phyloP scores from a whole-genome alignment of 2,329 filamentous ascomycete species.

The Diaporthe citrichinensis region DNA sequence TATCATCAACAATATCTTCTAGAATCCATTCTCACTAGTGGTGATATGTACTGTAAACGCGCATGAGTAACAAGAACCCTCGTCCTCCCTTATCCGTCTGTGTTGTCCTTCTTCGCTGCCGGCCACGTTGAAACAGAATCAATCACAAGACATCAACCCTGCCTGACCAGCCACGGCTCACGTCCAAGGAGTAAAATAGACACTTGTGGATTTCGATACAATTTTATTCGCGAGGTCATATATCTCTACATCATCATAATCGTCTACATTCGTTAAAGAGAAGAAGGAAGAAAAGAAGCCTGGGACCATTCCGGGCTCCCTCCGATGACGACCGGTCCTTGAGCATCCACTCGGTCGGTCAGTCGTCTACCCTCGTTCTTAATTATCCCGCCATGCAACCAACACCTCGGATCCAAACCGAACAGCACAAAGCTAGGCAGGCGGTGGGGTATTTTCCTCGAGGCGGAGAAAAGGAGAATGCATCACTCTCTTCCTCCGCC shows the following conservation, averaged over 20 bases:
- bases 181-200: too few relatives aligned
- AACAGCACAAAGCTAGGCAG: not conserved
- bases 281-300: not conserved
- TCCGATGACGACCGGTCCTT: not conserved
- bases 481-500: not conserved
- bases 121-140: not conserved
- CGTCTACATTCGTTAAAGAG: slow-evolving; percentile 28
- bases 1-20: not conserved
- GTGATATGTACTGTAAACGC: not conserved
- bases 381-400: not conserved
- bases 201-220: not conserved
- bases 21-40: not conserved
- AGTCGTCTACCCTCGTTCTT: not conserved
- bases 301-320: not conserved
- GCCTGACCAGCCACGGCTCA: not conserved
- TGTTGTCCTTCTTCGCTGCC: not conserved
- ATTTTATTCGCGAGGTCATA: slow-evolving; percentile 20
- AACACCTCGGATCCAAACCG: not conserved
- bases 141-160: not conserved
- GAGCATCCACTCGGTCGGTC: not conserved
- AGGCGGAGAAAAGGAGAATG: not conserved
- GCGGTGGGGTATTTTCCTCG: not conserved
- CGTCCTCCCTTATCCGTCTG: not conserved
- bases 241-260: slow-evolving; percentile 32
- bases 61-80: not conserved